phyloP scores from a whole-genome alignment of 179 eudicot genomes.

The Actinidia polygama region DNA sequence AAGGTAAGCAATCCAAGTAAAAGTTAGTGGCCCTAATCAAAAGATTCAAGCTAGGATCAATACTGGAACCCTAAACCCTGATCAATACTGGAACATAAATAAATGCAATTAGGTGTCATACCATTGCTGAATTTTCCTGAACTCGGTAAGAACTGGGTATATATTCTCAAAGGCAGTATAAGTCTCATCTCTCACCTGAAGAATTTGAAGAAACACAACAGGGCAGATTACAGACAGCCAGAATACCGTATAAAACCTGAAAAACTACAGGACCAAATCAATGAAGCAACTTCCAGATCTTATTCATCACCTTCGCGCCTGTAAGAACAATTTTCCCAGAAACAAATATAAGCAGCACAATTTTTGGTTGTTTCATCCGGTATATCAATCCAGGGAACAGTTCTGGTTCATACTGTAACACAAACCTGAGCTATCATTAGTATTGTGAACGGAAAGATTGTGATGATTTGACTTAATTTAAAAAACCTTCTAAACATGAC shows the following conservation, averaged over 20 bases:
- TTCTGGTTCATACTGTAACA: constrained; percentile 75
- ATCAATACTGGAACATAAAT: no score
- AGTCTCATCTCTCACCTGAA: constrained; percentile 84
- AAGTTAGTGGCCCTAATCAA: neutral
- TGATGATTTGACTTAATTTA: neutral
- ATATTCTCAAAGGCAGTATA: constrained; percentile 85
- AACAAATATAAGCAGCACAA: constrained; percentile 78
- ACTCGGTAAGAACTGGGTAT: constrained; percentile 89
- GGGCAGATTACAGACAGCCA: neutral
- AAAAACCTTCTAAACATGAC: neutral
- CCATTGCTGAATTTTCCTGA: constrained; percentile 83
- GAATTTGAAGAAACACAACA: neutral
- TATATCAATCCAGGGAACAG: constrained; percentile 83
- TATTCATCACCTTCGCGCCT: constrained; percentile 65
- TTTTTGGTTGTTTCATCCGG: constrained; percentile 81
- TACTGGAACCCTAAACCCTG: neutral
- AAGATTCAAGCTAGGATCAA: neutral
- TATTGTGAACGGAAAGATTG: neutral
- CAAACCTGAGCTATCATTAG: constrained; percentile 5
- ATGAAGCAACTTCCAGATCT: constrained; percentile 2
- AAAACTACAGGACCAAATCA: neutral
- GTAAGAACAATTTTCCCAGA: constrained; percentile 87
- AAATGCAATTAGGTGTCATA: constrained; percentile 24
- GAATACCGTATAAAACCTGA: neutral
- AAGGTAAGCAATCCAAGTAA: no score